Base-by-base conservation (phyloP, 176 grass and related monocot genomes). In the Triticum monococcum region DNA sequence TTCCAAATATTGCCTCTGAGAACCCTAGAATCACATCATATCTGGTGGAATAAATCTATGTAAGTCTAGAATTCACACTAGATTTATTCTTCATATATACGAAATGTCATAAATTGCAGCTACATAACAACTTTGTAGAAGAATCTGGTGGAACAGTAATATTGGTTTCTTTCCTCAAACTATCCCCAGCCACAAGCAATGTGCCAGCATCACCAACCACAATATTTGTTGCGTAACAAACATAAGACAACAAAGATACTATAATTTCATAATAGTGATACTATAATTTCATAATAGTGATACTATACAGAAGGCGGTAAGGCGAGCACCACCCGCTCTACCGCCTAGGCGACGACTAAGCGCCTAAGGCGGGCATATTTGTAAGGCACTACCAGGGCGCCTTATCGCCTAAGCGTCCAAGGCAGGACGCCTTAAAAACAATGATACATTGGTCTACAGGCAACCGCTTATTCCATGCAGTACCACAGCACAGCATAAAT, bases 1-100 rank as follows among this genome's bases (percentile, higher is more conserved):
- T 86, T 82, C 96, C 93, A 94, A 98, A 98, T 87, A 98, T 94
- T 28, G 88, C 94, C 82, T 98, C 96, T 48, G 93, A 92, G 88
- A 98, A 98, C 84, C 90, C 88, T 62, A 98, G 83, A 79, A 84
- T 89, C 83, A 98, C 89, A 89, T 98, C 96, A 86, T 96, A 96
- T 90, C 96, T 98, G 88, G 71, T 61, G 7, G 13, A 79, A 23
- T 82, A 90, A 73, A n/a, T 83, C 12, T 74, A 7, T 78, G 65
- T 83, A 85, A 90, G 54, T 90, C 69, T 35, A 83, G 54, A 72
- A 87, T 79, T 43, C 60, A 83, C 26, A 82, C 30, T 74, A 62
- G 41, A 52, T 73, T 54, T 0, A 54, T 54, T 54, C 5, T 54
- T 54, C 63, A n/a, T 65, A 88, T 68, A 50, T 74, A 85, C 3